A percentile compares a stretch with the other conserved stretches of the same genome.
Evolutionary conservation across 768 basidiomycete species (phyloP).

Genomic region (Suillus decipiens): DNA sequence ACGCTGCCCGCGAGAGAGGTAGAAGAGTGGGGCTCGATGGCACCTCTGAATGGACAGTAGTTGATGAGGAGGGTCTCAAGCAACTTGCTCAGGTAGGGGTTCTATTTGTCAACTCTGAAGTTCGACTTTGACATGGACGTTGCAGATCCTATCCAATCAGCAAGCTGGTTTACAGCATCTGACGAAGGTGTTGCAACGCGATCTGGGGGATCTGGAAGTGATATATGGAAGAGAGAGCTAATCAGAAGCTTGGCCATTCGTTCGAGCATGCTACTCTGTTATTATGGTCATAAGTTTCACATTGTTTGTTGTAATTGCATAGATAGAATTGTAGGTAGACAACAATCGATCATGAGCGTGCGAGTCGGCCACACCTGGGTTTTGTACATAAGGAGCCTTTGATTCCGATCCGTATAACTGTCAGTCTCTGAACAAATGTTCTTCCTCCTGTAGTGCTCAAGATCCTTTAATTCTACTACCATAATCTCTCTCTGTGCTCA

Average conservation of each 20-base stretch:
- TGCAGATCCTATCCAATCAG: constrained; percentile 72
- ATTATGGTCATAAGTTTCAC: not conserved
- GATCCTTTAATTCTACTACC: not conserved
- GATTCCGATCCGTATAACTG: constrained; percentile 10
- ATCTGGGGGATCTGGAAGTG: constrained; percentile 64
- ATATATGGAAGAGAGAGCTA: constrained; percentile 53
- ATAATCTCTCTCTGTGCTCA: not conserved
- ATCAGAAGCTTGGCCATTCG: constrained; percentile 35
- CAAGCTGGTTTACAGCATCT: constrained; percentile 81
- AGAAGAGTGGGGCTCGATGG: constrained; percentile 43
- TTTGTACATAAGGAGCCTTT: constrained; percentile 10
- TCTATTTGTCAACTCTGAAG: constrained; percentile 10
- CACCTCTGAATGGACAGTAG: constrained; percentile 73
- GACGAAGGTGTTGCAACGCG: constrained; percentile 69
- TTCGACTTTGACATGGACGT: constrained; percentile 10
- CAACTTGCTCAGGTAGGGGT: constrained; percentile 69
- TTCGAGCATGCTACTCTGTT: constrained; percentile 28
- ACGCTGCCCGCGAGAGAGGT: constrained; percentile 54
- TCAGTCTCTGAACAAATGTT: not conserved
- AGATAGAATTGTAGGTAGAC: not conserved
- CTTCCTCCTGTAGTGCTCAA: constrained; percentile 4
- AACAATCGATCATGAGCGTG: constrained; percentile 9
- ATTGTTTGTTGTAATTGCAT: constrained; percentile 3
- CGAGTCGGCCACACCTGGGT: constrained; percentile 2
- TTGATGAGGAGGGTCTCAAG: constrained; percentile 80